Base-by-base conservation (phyloP, 805 yeast species). In the Starmerella asiatica region DNA sequence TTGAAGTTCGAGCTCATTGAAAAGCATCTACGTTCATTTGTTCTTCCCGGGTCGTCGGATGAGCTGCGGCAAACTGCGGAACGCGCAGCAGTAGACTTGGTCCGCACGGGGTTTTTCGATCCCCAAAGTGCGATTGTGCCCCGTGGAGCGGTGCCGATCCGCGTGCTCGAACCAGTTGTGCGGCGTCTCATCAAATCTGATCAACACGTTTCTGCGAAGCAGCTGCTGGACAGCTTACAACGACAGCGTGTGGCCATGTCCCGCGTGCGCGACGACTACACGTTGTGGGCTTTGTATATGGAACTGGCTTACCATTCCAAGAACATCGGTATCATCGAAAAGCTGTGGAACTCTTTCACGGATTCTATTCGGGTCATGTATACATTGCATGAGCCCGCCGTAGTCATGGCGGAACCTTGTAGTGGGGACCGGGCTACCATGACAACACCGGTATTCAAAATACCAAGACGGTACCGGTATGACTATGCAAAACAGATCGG, bases 131-230 rank as follows among this genome's bases (percentile, higher is more conserved):
- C 42, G 0, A 29, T 39, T 9, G 44, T 56, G 2, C 59, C 61
- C 1, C 48, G 61, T 7, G 48, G 49, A n/a, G 39, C 29, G 20
- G 37, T 54, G 2, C 57, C 60, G 1, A 45, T 50, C 4, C 37
- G 39, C 5, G 47, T 52, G 34, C 33, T 56, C 14, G 46, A 49
- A 33, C 50, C 49, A 7, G 50, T 56, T 7, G 42, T 52, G 2
- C 33, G 49, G 6, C 38, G 43, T 9, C 44, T 48, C 21, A 32
- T 50, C 27, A 49, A 49, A 27, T 11, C 30, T 2, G 35, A 36
- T n/a, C 34, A 44, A 14, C 39, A 20, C 23, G 40, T 23, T 5
- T 17, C 42, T 12, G 58, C 58, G 2, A 37, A 46, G 28, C 30
- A 40, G 20, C 41, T 57, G 35, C 43, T 56, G 32, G 46, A 42